Evolutionary conservation across 1,284 basidiomycete genomes (phyloP).

Genomic region (Moesziomyces sp.): DNA sequence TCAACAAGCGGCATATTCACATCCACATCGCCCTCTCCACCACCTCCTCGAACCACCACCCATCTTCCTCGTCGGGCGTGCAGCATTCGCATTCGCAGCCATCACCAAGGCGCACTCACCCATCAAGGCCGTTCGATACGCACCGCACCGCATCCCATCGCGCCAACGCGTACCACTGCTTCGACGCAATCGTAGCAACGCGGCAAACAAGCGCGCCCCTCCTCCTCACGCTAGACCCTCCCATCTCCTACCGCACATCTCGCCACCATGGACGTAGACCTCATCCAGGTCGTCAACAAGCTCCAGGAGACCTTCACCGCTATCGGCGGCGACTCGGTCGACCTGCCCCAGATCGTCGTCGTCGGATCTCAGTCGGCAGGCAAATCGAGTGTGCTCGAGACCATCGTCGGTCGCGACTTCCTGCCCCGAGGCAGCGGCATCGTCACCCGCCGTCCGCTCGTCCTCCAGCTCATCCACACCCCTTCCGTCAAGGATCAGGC

Average conservation of each 20-base stretch:
- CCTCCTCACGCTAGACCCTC: neutral
- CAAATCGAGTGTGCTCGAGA: constrained; percentile 73
- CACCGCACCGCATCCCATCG: too few species aligned
- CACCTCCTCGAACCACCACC: neutral
- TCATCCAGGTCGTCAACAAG: constrained; percentile 94
- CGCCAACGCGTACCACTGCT: neutral
- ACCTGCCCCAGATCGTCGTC: constrained; percentile 70
- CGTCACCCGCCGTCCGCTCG: constrained; percentile 91
- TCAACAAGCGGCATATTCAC: neutral
- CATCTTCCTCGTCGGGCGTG: neutral
- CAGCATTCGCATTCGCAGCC: too few species aligned
- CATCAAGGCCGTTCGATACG: neutral
- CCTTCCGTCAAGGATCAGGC: constrained; percentile 66
- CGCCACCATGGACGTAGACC: constrained; percentile 72
- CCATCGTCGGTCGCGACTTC: constrained; percentile 85
- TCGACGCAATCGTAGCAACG: neutral
- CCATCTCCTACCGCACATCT: neutral
- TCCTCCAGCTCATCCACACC: constrained; percentile 92
- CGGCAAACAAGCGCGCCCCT: neutral
- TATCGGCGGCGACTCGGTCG: constrained; percentile 71
- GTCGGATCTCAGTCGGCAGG: constrained; percentile 72
- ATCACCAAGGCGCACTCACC: too few species aligned
- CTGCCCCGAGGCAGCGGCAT: constrained; percentile 93
- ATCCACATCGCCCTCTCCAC: neutral
- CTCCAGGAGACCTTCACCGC: constrained; percentile 75